Conservation (phyloP, 1,284 basidiomycete genomes). For the Tylopilus sp. region DNA sequence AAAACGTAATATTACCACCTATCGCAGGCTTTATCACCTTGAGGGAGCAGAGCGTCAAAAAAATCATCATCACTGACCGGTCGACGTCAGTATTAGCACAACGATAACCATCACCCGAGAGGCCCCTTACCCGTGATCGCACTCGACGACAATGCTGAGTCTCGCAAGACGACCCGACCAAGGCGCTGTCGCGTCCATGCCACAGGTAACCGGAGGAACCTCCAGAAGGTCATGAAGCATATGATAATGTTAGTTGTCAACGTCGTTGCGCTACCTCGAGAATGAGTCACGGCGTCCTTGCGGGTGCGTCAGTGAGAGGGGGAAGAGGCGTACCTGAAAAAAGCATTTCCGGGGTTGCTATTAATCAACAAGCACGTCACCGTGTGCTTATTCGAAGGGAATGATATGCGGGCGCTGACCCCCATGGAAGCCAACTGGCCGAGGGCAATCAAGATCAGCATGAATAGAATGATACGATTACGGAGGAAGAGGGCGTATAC, state of each 20-base stretch:
- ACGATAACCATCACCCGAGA: not conserved
- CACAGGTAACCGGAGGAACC: constrained; percentile 11
- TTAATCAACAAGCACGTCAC: constrained; percentile 17
- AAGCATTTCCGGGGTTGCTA: constrained; percentile 12
- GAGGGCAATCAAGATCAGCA: constrained; percentile 6
- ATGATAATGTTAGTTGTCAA: constrained; percentile 12
- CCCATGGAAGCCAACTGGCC: constrained; percentile 20
- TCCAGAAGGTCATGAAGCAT: constrained; percentile 22
- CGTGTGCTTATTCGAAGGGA: constrained; percentile 13
- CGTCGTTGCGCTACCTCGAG: constrained; percentile 13
- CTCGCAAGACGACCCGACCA: constrained; percentile 13
- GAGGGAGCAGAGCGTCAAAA: constrained; percentile 19
- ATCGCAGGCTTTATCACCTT: constrained; percentile 9
- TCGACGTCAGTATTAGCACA: not conserved
- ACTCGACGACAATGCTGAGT: constrained; percentile 9
- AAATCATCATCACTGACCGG: constrained; percentile 17
- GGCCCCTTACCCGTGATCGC: constrained; percentile 8
- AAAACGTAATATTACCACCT: constrained; percentile 19
- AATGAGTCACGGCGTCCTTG: not conserved
- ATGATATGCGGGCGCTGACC: constrained; percentile 13
- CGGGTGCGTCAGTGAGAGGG: not conserved
- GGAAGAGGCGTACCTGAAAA: constrained; percentile 16
- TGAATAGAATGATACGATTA: constrained; percentile 2
- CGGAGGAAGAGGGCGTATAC: constrained; percentile 17
- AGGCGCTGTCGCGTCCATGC: constrained; percentile 5